phyloP scores from a whole-genome alignment of 495 filamentous ascomycete species.

The Penicillium simplicissimum region DNA sequence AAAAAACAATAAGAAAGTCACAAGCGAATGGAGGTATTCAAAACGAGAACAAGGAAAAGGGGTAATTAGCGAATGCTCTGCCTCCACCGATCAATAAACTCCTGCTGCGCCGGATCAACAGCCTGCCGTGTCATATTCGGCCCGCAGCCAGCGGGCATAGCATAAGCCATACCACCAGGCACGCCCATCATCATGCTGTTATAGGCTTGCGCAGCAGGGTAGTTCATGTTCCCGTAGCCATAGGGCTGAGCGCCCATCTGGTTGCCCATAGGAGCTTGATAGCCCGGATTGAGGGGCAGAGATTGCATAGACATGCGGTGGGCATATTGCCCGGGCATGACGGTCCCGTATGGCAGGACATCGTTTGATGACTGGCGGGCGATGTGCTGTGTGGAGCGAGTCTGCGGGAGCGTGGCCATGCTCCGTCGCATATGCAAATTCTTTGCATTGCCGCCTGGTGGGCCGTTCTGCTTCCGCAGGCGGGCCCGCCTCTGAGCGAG shows the following conservation, averaged over 20 bases:
- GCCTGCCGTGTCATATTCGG: slow-evolving; percentile 33
- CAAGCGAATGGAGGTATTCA: slow-evolving; percentile 15
- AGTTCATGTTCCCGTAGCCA: slow-evolving; percentile 28
- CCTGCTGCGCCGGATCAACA: slow-evolving; percentile 61
- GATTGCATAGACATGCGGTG: slow-evolving; percentile 39
- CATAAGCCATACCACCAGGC: slow-evolving; percentile 39
- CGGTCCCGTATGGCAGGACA: slow-evolving; percentile 15
- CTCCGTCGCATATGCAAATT: slow-evolving; percentile 50
- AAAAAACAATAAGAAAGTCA: slow-evolving; percentile 12
- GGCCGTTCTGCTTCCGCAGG: slow-evolving; percentile 67
- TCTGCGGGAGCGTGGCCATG: slow-evolving; percentile 68
- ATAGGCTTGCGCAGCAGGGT: slow-evolving; percentile 33
- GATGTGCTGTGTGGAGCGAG: slow-evolving; percentile 48
- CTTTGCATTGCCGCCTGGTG: slow-evolving; percentile 33
- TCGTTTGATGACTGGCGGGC: slow-evolving; percentile 35
- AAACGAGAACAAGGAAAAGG: slow-evolving; percentile 10
- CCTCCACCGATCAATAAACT: slow-evolving; percentile 89
- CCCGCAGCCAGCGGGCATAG: slow-evolving; percentile 32
- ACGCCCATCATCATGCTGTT: slow-evolving; percentile 35
- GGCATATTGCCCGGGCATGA: slow-evolving; percentile 19
- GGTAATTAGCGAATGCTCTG: slow-evolving; percentile 60
- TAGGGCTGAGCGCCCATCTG: slow-evolving; percentile 26
- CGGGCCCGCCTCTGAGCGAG: slow-evolving; percentile 82
- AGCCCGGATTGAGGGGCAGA: slow-evolving; percentile 27
- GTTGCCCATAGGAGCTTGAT: slow-evolving; percentile 20